Base-by-base conservation (phyloP, 2,329 filamentous ascomycete genomes). In the Trichoderma guizhouense region DNA sequence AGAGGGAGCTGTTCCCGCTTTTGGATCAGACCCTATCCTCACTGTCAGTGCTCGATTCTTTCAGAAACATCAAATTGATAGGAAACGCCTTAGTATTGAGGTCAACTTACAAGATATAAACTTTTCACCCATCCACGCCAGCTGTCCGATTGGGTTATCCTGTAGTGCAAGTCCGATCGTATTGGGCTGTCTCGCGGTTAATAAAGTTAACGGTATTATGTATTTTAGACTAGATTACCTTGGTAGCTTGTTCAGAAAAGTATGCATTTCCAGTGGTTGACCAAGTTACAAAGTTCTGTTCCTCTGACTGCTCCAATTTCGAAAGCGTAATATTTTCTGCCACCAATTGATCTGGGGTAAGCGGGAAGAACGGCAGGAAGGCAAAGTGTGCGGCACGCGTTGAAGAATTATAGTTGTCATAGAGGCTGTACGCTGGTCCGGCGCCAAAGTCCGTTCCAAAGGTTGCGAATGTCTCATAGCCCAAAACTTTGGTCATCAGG, bases 1-100 rank as follows among this genome's bases (percentile, higher is more conserved):
- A 0, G 43, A 51, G 43, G 43, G 43, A 51, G 43, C 43, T 12
- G 18, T 51, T 51, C 43, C 43, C 5, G 43, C 43, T 12, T 12
- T 51, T 21, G 43, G 43, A 21, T 51, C 43, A 3, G 43, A 51
- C 43, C 43, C 43, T 47, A 12, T 6, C 4, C n/a, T 4, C 6
- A 21, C 43, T 51, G n/a, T 51, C 9, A 51, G n/a, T 51, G 2
- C 8, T 51, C 9, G 0, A 12, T 21, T 12, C n/a, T 21, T 21
- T 51, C n/a, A 21, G n/a, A 21, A 47, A 21, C n/a, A 21, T 11
- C n/a, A 51, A 51, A 12, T 21, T 0, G 0, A 51, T 9, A n/a
- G n/a, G n/a, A n/a, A 1, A 51, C 4, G 5, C n/a, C 2, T 0
- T 11, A 6, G 43, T 21, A 2, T 11, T 21, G n/a, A 21, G 2